Percentiles rank a stretch among this genome's conserved stretches.
Conservation (phyloP, 495 filamentous ascomycete species). For the Venustampulla echinocandica region DNA sequence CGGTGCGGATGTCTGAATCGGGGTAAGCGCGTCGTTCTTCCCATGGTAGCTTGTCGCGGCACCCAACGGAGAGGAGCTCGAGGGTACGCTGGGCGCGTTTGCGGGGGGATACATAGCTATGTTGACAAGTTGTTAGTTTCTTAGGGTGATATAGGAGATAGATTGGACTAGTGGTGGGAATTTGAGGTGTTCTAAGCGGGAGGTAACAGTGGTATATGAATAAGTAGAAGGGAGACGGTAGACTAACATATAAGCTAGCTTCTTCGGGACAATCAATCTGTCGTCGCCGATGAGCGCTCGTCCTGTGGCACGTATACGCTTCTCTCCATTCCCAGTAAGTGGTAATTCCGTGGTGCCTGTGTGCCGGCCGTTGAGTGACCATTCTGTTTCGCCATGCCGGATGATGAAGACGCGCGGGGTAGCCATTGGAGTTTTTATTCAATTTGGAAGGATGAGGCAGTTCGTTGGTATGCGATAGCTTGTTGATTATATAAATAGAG, state of each 20-base stretch:
- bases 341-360: constrained; percentile 82
- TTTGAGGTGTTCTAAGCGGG: no score
- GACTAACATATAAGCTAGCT: constrained; percentile 64
- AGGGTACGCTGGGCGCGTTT: constrained; percentile 79
- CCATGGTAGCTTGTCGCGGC: constrained; percentile 38
- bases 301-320: constrained; percentile 71
- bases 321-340: constrained; percentile 80
- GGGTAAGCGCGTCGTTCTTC: constrained; percentile 26
- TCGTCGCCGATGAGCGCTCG: constrained; percentile 76
- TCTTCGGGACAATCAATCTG: constrained; percentile 73
- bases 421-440: constrained; percentile 6
- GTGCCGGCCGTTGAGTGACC: constrained; percentile 89
- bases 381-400: constrained; percentile 92
- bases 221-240: neutral
- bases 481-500: no score
- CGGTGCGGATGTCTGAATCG: constrained; percentile 27
- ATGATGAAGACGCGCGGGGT: constrained; percentile 85
- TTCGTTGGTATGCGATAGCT: no score
- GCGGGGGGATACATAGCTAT: constrained; percentile 77
- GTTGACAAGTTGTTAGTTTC: neutral
- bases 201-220: neutral
- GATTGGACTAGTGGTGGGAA: no score
- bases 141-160: no score
- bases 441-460: no score
- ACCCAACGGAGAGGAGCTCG: constrained; percentile 62